Evolutionary conservation across 345 rosid genomes (phyloP), one percentile per base, ranked within the genome.

Genomic region (Linum tenue): DNA sequence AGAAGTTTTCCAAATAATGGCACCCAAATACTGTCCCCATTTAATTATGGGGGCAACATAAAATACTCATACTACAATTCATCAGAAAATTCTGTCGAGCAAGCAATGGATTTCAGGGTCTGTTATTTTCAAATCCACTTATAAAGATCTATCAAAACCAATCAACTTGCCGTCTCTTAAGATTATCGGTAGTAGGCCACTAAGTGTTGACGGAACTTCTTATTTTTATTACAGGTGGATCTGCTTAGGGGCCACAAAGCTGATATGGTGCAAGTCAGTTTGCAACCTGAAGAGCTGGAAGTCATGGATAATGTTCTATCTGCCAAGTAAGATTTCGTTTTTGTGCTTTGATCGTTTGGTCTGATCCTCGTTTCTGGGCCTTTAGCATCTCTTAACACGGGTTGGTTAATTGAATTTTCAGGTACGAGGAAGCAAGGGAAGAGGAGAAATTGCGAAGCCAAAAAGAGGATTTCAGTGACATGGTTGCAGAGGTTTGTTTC

Each of bases 351-450:
- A 36, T 12, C 15, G 8, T 17, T 14, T 9, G 1, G n/a, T 37
- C 53, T 43, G 38, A 39, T 10, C 8, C 36, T 56, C 50, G 55
- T 40, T 16, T 56, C 55, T 14, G 4, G 36, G 6, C 35, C 60
- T 69, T 22, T 22, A 22, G 31, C 1, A 22, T 22, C 31, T 3
- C 62, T 48, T 63, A 57, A 72, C 57, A 5, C n/a, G 1, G 56
- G 60, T 60, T 11, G 59, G 64, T 66, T 59, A 48, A 60, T 60
- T n/a, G 59, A 22, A 22, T 22, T 22, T 60, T 42, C 73, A 94
- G 99, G 82, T 95, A 90, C 5, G 97, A 89, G 84, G 99, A 91
- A 80, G 99, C 99, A 37, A 81, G 99, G 67, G 97, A 95, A 70
- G 97, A 91, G 75, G 99, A 89, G 83, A 95, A 95, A 70, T 60